Evolutionary conservation across 345 rosid genomes (phyloP).

Genomic region (Populus simonii): DNA sequence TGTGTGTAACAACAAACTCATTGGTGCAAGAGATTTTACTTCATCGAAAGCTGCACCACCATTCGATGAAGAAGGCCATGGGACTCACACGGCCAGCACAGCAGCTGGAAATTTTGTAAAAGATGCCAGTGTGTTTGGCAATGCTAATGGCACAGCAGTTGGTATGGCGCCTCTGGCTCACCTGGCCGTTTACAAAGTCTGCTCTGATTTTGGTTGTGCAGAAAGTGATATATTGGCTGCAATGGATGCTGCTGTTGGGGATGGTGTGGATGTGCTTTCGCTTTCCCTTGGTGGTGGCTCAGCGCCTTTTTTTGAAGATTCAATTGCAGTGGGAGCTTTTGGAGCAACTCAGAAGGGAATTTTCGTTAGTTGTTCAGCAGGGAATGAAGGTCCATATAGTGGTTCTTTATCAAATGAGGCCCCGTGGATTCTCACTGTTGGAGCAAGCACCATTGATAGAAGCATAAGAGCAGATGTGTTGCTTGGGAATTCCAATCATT

Average conservation of each 20-base stretch:
- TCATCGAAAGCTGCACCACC: background rate
- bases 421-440: slow-evolving; percentile 42
- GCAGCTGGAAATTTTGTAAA: slow-evolving; percentile 56
- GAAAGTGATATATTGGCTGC: slow-evolving; percentile 57
- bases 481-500: slow-evolving; percentile 23
- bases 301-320: slow-evolving; percentile 26
- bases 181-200: slow-evolving; percentile 61
- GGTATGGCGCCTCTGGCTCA: slow-evolving; percentile 45
- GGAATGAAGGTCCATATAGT: slow-evolving; percentile 30
- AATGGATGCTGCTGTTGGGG: slow-evolving; percentile 57
- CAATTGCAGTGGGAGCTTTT: slow-evolving; percentile 30
- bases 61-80: slow-evolving; percentile 26
- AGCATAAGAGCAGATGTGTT: slow-evolving; percentile 22
- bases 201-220: slow-evolving; percentile 45
- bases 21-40: slow-evolving; percentile 24
- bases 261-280: slow-evolving; percentile 62
- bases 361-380: slow-evolving; percentile 34
- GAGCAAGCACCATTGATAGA: slow-evolving; percentile 35
- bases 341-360: slow-evolving; percentile 31
- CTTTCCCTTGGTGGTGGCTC: slow-evolving; percentile 47
- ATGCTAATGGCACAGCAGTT: slow-evolving; percentile 60
- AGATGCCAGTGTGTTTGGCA: slow-evolving; percentile 30
- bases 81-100: slow-evolving; percentile 19
- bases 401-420: slow-evolving; percentile 24
- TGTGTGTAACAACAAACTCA: slow-evolving; percentile 25